Evolutionary conservation across 345 rosid species (phyloP), one percentile per base, ranked within the genome.

Genomic region (Aethionema arabicum): DNA sequence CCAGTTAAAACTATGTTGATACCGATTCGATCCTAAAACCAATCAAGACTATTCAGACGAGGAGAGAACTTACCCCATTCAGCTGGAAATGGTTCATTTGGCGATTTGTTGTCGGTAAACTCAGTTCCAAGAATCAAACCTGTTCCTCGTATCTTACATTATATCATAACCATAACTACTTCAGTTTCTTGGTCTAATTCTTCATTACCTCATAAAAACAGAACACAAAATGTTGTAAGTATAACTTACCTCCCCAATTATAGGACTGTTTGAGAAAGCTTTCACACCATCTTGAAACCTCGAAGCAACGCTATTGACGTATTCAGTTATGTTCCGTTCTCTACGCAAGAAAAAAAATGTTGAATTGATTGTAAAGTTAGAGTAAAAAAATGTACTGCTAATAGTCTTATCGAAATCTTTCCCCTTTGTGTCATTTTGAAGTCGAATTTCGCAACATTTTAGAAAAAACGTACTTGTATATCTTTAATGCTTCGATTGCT

Each of bases 91-190:
- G 83, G 95, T 57, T 84, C 85, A 52, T 81, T 82, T 0, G 96
- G 99, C 0, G 99, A 93, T 75, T 93, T 93, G 29, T 87, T 87
- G 84, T 86, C 85, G 0, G 68, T 8, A 65, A 90, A 93, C 76
- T 90, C 97, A n/a, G 95, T 93, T n/a, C 84, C 95, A 14, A 83
- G 92, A 72, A 93, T 83, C 80, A 93, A 81, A 59, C 97, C 97
- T 1, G 89, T 84, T 62, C 97, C 99, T 37, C 97, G 76, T 45
- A 90, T 87, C 99, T 87, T 84, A 66, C 27, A 21, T 21, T 21
- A 21, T 21, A 63, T 44, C 74, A 66, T 31, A 48, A 70, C 37
- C 44, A 12, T 43, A 64, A 6, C 51, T 14, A 36, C 11, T 21
- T 0, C 32, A 45, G 16, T 36, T 37, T 45, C 6, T 65, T 12